Evolutionary conservation across 192 early-diverging fungal species (phyloP), one percentile per base, ranked within the genome.

Genomic region (Lobosporangium transversale): DNA sequence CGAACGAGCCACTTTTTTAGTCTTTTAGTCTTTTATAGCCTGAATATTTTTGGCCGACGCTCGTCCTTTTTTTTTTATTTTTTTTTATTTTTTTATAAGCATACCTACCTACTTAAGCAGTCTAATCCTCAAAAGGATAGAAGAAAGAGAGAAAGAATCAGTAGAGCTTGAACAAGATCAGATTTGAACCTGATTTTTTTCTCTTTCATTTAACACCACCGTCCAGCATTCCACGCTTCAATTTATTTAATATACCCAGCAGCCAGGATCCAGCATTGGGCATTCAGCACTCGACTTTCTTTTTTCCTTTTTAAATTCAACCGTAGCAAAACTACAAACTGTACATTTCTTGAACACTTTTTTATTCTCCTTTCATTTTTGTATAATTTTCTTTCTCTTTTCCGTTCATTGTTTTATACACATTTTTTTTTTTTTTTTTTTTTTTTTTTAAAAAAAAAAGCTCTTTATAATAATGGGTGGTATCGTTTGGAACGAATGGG

Each of bases 401-500:
- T 24, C 50, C 24, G 11, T 27, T 27, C 11, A 27, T 10, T 51
- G 2, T 15, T 24, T 51, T 51, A 8, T 29, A 9, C 15, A 23
- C 24, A 3, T 53, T 52, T 53, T 53, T 12, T 52, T 53, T 10
- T 26, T 31, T 44, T 24, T 23, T 20, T n/a, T 48, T 32, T 31
- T 53, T 43, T 1, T 27, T 45, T 24, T 12, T 3, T 1, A 43
- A 32, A 50, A 17, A 40, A 17, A 12, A 40, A 32, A 24, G 30
- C 27, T 35, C 1, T 18, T 27, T n/a, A n/a, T n/a, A n/a, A 26
- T 20, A 30, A 76, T 76, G 73, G 73, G 73, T 26, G 73, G 58
- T 18, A 67, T 67, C 40, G 73, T 76, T 33, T 76, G 73, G 73
- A 62, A 76, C 32, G 73, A 76, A 18, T 76, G 73, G 73, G 64